Evolutionary conservation across 768 basidiomycete species (phyloP).

Genomic region (Collybia mongolica): DNA sequence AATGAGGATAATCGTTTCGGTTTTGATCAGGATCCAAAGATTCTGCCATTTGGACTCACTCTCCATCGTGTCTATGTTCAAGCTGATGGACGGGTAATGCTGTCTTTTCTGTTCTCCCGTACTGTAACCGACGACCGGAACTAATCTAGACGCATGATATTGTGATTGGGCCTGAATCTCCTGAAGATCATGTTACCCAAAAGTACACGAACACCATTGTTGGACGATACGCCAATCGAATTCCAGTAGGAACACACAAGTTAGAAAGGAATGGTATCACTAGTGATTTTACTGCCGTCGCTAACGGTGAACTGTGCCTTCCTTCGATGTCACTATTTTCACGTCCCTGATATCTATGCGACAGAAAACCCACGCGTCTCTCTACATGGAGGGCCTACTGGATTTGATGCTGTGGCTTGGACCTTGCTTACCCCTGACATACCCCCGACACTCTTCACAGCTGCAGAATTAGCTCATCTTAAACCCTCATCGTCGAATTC

Average conservation of each 20-base stretch:
- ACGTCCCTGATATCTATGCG: not conserved
- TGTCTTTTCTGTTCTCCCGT: not conserved
- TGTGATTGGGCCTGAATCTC: conserved; percentile 69
- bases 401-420: conserved; percentile 63
- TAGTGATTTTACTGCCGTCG: conserved; percentile 42
- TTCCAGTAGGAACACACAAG: conserved; percentile 56
- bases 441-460: conserved; percentile 52
- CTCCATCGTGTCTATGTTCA: conserved; percentile 68
- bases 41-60: conserved; percentile 67
- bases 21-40: conserved; percentile 28
- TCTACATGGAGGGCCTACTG: conserved; percentile 69
- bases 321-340: not conserved
- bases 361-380: conserved; percentile 56
- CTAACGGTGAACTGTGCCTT: conserved; percentile 33
- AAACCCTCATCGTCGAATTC: conserved; percentile 16
- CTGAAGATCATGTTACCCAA: conserved; percentile 53
- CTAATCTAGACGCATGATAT: conserved; percentile 66
- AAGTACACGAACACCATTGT: conserved; percentile 75
- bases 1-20: not conserved
- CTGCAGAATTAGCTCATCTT: conserved; percentile 49
- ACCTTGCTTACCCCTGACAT: conserved; percentile 37
- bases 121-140: not conserved
- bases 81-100: conserved; percentile 57
- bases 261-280: conserved; percentile 53
- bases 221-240: conserved; percentile 71